phyloP scores from a whole-genome alignment of 371 early-diverging fungal species.

The Mortierella sp. region DNA sequence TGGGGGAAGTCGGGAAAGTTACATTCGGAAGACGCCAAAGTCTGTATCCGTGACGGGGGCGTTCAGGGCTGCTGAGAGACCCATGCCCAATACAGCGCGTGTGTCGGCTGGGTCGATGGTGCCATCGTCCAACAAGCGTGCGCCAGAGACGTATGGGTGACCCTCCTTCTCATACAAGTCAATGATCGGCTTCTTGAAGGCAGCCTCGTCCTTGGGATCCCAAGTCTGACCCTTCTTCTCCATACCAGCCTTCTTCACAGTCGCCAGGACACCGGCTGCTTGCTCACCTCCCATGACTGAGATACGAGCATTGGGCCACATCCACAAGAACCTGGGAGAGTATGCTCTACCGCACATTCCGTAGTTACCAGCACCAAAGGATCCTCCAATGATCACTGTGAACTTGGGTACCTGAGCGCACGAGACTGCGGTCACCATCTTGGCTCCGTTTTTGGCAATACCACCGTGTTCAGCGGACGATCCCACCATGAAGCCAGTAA shows the following conservation, averaged over 20 bases:
- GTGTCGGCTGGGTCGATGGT: slow-evolving; percentile 95
- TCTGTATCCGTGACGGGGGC: slow-evolving; percentile 78
- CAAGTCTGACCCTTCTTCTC: slow-evolving; percentile 84
- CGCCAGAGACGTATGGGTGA: slow-evolving; percentile 92
- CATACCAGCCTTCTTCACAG: slow-evolving; percentile 88
- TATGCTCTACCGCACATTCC: slow-evolving; percentile 99
- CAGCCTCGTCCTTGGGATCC: slow-evolving; percentile 76
- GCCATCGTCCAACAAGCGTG: slow-evolving; percentile 97
- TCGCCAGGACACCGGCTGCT: slow-evolving; percentile 94
- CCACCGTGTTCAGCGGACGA: slow-evolving; percentile 96
- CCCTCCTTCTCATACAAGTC: slow-evolving; percentile 94
- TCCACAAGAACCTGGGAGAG: slow-evolving; percentile 95
- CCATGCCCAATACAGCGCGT: slow-evolving; percentile 87
- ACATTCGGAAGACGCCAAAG: slow-evolving; percentile 99
- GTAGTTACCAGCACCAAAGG: slow-evolving; percentile 96
- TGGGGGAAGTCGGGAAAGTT: slow-evolving; percentile 29
- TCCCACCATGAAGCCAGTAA: slow-evolving; percentile 98
- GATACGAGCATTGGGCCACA: slow-evolving; percentile 97
- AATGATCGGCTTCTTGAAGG: slow-evolving; percentile 88
- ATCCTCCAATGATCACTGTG: slow-evolving; percentile 93
- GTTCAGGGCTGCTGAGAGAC: slow-evolving; percentile 86
- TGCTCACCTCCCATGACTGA: slow-evolving; percentile 99
- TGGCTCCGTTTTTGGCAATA: slow-evolving; percentile 98
- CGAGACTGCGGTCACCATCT: slow-evolving; percentile 96
- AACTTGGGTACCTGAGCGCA: slow-evolving; percentile 97